Conservation (phyloP, 148 eudicot genomes). For the Rhododendron ovatum region DNA sequence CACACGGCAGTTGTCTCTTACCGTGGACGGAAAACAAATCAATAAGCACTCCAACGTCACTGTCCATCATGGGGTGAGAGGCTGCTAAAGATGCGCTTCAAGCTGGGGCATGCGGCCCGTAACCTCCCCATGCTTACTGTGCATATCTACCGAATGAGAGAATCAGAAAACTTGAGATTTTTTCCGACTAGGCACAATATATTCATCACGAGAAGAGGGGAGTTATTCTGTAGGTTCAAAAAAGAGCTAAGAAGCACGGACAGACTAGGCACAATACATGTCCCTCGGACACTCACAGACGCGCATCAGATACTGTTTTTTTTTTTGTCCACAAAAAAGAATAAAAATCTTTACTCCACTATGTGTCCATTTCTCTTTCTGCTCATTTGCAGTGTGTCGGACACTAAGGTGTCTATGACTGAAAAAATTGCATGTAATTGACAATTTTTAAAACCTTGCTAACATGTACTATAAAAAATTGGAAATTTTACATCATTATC, state of each 20-base stretch:
- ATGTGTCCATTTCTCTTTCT: background rate
- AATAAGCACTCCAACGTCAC: background rate
- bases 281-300: background rate
- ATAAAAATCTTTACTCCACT: background rate
- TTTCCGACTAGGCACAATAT: background rate
- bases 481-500: background rate
- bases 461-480: background rate
- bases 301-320: background rate
- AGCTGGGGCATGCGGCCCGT: constrained; percentile 58
- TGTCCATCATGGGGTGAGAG: constrained; percentile 34
- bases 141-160: constrained; percentile 34
- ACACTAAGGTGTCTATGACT: background rate
- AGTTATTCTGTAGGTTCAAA: background rate
- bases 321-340: background rate
- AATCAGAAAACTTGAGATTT: background rate
- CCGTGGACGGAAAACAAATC: background rate
- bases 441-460: background rate
- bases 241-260: background rate
- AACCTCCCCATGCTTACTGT: constrained; percentile 46
- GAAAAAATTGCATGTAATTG: background rate
- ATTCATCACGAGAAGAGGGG: background rate
- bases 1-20: background rate
- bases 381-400: background rate
- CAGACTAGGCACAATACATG: background rate
- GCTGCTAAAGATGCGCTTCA: constrained; percentile 86